Conservation (phyloP, 768 basidiomycete species). For the Phanerochaete carnosa region DNA sequence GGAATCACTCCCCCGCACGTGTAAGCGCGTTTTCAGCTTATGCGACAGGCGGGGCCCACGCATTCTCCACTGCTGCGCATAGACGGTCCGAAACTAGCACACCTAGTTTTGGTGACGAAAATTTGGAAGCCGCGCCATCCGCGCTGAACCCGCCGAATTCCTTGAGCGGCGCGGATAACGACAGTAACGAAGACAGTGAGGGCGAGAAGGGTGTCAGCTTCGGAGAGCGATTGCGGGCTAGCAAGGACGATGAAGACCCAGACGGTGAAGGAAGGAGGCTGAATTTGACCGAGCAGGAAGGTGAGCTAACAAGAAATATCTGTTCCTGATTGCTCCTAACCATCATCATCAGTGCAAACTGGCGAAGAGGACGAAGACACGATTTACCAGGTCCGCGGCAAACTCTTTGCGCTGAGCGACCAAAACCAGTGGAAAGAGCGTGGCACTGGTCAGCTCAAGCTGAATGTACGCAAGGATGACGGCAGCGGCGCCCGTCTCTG, state of each 20-base stretch:
- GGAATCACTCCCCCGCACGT: constrained; percentile 33
- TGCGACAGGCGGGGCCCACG: constrained; percentile 44
- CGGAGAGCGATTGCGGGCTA: constrained; percentile 64
- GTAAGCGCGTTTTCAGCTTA: constrained; percentile 62
- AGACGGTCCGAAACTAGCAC: constrained; percentile 41
- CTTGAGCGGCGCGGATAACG: constrained; percentile 7
- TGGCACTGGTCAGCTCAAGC: constrained; percentile 65
- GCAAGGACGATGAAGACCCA: constrained; percentile 52
- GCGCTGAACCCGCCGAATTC: not conserved
- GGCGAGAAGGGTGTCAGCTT: constrained; percentile 34
- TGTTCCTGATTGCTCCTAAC: not conserved
- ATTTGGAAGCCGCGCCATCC: constrained; percentile 11
- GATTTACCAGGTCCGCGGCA: constrained; percentile 72
- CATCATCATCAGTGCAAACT: constrained; percentile 52
- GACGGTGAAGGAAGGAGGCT: constrained; percentile 47
- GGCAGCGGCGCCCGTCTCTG: constrained; percentile 69
- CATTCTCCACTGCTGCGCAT: constrained; percentile 43
- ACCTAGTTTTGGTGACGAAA: constrained; percentile 19
- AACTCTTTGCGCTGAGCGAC: constrained; percentile 59
- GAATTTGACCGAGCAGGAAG: constrained; percentile 65
- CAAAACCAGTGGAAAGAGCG: constrained; percentile 74
- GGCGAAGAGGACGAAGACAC: constrained; percentile 85
- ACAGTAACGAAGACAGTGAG: constrained; percentile 23
- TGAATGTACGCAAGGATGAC: constrained; percentile 65
- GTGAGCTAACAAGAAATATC: constrained; percentile 32